Base-by-base conservation (phyloP, 768 basidiomycete species). In the Collybiopsis confluens region DNA sequence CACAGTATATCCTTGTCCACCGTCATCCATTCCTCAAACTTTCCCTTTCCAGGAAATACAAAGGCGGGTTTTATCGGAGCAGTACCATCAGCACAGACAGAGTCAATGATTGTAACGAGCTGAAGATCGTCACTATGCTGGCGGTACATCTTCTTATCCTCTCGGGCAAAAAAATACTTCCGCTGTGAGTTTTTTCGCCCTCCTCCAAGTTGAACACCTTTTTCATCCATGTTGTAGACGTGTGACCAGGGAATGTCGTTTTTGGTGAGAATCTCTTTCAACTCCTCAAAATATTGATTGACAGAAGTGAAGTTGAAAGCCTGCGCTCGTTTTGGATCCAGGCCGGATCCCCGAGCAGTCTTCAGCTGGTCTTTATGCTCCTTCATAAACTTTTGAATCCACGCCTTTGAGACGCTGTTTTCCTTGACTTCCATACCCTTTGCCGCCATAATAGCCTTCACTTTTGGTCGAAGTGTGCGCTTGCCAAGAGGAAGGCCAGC, bases 91-190 rank as follows among this genome's bases (percentile, higher is more conserved):
- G 71, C 66, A 18, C 59, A 68, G 2, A 73, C 61, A 60, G 65
- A 68, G 55, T 75, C 70, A 30, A 77, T 62, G 27, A 77, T 61
- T 0, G 73, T 77, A 33, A 77, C 67, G 2, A 76, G 67, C 55
- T 77, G 67, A 1, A 73, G 66, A 42, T 73, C 68, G n/a, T 60
- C 70, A 57, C 61, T 66, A 8, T 58, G 50, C 8, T 64, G 51
- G n/a, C 59, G 51, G 50, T 69, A 67, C 7, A 58, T 54, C 1
- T 37, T 36, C 2, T 56, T 50, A 18, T 62, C 50, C 6, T 60
- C 55, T 1, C 62, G 58, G 18, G 58, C 50, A 45, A 68, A 50
- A 41, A 70, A 61, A 44, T 58, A 61, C 38, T 65, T 62, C 18
- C 46, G 42, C 27, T 56, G 42, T 33, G 36, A 28, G 20, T 43